Conservation (phyloP, 352 stramenopile species). For the Globisporangium ultimum region DNA sequence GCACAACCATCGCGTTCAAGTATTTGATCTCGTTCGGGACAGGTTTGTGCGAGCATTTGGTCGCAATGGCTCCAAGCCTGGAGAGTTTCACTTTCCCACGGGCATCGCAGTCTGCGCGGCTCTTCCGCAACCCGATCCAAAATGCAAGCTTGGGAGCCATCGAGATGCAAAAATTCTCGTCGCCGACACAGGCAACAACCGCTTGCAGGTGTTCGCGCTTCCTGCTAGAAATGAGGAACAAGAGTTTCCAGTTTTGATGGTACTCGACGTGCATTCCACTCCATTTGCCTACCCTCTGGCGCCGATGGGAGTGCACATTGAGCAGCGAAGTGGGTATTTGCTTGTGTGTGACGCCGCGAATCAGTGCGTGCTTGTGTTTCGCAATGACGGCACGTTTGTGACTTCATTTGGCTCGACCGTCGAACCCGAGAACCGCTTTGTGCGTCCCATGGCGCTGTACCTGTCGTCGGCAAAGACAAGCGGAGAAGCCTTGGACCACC, state of each 20-base stretch:
- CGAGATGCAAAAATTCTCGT: slow-evolving; percentile 50
- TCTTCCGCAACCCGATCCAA: slow-evolving; percentile 20
- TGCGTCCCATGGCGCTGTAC: slow-evolving; percentile 26
- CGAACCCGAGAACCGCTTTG: slow-evolving; percentile 39
- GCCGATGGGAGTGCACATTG: slow-evolving; percentile 33
- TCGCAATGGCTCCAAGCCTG: slow-evolving; percentile 20
- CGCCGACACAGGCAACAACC: slow-evolving; percentile 47
- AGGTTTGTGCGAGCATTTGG: slow-evolving; percentile 31
- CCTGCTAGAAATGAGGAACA: no score
- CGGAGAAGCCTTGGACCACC: not conserved
- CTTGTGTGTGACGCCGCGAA: slow-evolving; percentile 43
- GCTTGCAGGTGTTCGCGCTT: slow-evolving; percentile 46
- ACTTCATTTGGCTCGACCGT: slow-evolving; percentile 44
- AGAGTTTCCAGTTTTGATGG: slow-evolving; percentile 22
- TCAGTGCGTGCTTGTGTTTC: slow-evolving; percentile 41
- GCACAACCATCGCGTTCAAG: slow-evolving; percentile 62
- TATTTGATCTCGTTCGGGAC: slow-evolving; percentile 36
- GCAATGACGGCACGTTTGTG: slow-evolving; percentile 39
- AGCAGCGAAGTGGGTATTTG: slow-evolving; percentile 48
- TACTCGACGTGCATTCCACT: slow-evolving; percentile 33
- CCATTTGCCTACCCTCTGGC: slow-evolving; percentile 43
- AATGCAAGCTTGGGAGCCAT: slow-evolving; percentile 50
- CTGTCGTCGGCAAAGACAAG: slow-evolving; percentile 9
- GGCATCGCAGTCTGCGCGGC: slow-evolving; percentile 37
- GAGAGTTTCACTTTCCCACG: slow-evolving; percentile 49